A percentile compares a stretch with the other conserved stretches of the same genome.
phyloP scores from a whole-genome alignment of 225 moss, liverwort and hornwort species.

The Bryum argenteum region DNA sequence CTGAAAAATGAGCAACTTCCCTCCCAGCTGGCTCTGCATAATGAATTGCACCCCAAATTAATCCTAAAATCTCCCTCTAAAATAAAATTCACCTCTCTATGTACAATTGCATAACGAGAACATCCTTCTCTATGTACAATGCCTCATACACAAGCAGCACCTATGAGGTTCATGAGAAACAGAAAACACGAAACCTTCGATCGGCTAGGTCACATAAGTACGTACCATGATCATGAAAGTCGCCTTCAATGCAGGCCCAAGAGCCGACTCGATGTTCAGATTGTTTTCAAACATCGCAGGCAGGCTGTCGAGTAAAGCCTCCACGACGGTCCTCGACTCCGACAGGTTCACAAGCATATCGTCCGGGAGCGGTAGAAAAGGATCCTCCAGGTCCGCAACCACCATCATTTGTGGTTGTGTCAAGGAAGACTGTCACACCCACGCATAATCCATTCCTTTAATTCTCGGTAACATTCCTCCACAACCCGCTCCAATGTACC shows the following conservation, averaged over 20 bases:
- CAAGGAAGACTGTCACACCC: constrained; percentile 74
- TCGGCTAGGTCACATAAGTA: neutral
- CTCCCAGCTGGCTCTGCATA: constrained; percentile 94
- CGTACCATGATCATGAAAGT: constrained; percentile 91
- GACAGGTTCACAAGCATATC: constrained; percentile 97
- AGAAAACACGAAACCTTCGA: neutral
- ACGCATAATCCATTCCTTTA: constrained; percentile 13
- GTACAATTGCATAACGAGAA: neutral
- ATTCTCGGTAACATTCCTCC: neutral
- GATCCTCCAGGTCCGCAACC: constrained; percentile 96
- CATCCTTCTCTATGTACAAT: neutral
- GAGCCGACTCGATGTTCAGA: constrained; percentile 87
- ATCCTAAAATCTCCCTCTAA: neutral
- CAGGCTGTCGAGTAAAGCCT: constrained; percentile 84
- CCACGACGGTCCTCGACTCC: constrained; percentile 88
- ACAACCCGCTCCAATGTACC: neutral
- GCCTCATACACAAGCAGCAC: neutral
- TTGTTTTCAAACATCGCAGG: constrained; percentile 93
- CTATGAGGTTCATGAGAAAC: neutral
- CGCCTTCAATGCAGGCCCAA: constrained; percentile 93
- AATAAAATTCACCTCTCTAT: too few species aligned
- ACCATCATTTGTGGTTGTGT: constrained; percentile 99
- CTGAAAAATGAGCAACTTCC: constrained; percentile 93
- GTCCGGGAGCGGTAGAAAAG: constrained; percentile 93
- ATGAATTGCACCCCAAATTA: constrained; percentile 18